Evolutionary conservation across 2,329 filamentous ascomycete genomes (phyloP).

Genomic region (Fusarium incarnatum): DNA sequence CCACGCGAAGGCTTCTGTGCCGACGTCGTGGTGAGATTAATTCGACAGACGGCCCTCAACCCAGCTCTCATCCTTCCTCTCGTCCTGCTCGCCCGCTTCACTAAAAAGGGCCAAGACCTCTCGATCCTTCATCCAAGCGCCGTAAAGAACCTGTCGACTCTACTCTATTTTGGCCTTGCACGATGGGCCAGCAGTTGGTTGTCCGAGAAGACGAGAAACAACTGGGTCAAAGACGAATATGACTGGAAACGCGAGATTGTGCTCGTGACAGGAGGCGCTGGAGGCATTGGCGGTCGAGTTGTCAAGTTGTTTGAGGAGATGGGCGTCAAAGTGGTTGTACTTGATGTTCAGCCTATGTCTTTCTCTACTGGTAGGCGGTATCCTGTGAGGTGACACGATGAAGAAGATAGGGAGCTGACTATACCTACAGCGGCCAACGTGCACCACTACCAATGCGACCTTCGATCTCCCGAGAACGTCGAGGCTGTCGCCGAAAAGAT

Average conservation of each 20-base stretch:
- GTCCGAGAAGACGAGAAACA: constrained; percentile 52
- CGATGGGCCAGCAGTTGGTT: constrained; percentile 48
- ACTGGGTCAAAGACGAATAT: constrained; percentile 59
- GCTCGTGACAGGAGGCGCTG: constrained; percentile 78
- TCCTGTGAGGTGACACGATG: not conserved
- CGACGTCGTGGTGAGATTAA: constrained; percentile 68
- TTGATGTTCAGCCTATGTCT: constrained; percentile 74
- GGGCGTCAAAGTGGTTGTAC: constrained; percentile 74
- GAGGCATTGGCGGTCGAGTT: constrained; percentile 76
- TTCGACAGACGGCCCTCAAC: constrained; percentile 72
- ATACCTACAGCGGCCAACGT: constrained; percentile 60
- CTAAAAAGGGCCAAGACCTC: constrained; percentile 68
- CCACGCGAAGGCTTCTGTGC: constrained; percentile 69
- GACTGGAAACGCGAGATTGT: constrained; percentile 77
- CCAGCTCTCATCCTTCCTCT: constrained; percentile 73
- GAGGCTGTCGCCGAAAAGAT: constrained; percentile 63
- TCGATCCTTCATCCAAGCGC: constrained; percentile 63
- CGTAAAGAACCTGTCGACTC: constrained; percentile 59
- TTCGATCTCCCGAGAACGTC: constrained; percentile 69
- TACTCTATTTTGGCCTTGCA: constrained; percentile 49
- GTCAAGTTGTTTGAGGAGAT: constrained; percentile 73
- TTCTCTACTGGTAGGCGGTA: constrained; percentile 60
- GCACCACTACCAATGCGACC: constrained; percentile 77
- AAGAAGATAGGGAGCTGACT: constrained; percentile 14
- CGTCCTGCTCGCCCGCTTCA: constrained; percentile 71